Conservation (phyloP, 2,329 filamentous ascomycete genomes). For the Fusarium nurragi region DNA sequence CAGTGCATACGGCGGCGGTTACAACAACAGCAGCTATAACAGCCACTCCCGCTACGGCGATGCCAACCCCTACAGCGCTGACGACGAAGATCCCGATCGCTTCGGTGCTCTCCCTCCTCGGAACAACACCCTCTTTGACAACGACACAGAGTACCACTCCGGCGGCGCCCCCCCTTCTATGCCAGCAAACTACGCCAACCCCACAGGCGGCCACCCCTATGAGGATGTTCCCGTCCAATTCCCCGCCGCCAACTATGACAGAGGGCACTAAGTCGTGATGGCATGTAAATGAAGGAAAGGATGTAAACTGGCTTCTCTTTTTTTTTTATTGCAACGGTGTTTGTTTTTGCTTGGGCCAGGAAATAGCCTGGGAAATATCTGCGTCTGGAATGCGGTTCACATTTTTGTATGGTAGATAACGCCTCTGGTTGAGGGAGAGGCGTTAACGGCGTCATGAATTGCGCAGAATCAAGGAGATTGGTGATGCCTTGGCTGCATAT, state of each 20-base stretch:
- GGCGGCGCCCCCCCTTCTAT: constrained; percentile 41
- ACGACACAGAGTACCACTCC: constrained; percentile 59
- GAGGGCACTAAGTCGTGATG: constrained; percentile 52
- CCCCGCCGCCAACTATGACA: constrained; percentile 66
- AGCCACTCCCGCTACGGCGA: constrained; percentile 50
- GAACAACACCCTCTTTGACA: constrained; percentile 59
- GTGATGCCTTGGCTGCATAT: constrained; percentile 29
- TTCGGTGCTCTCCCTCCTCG: constrained; percentile 52
- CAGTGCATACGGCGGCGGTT: constrained; percentile 32
- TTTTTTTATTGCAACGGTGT: constrained; percentile 32
- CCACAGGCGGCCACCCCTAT: constrained; percentile 37
- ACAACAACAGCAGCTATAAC: constrained; percentile 49
- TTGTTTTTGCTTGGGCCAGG: constrained; percentile 30
- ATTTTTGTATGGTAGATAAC: constrained; percentile 40
- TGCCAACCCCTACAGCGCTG: constrained; percentile 51
- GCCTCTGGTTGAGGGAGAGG: constrained; percentile 35
- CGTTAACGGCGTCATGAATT: constrained; percentile 41
- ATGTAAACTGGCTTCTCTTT: constrained; percentile 38
- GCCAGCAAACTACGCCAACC: constrained; percentile 40
- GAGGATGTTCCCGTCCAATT: constrained; percentile 61
- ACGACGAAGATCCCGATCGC: constrained; percentile 53
- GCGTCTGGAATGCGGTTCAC: constrained; percentile 29
- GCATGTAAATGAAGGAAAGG: constrained; percentile 32
- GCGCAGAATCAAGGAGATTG: constrained; percentile 31
- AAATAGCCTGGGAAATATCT: constrained; percentile 30